These are phyloP conservation scores for Skeletonema menzelii DNA, from an alignment of 108 stramenopile species.

Conservation along the genomic window DNA sequence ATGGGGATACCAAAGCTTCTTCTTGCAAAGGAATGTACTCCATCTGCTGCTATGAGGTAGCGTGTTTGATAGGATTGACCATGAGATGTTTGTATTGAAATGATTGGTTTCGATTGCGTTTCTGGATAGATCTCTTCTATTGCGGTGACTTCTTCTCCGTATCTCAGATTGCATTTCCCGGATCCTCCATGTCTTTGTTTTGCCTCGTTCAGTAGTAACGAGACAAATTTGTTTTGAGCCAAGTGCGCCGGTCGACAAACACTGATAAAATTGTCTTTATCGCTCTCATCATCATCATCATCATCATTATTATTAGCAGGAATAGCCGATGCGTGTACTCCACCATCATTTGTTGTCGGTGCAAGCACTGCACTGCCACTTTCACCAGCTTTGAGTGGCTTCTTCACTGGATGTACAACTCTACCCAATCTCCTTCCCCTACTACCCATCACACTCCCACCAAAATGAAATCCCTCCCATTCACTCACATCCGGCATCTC, in stretches of 20 bases:
- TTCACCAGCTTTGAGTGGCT: slow-evolving; percentile 38
- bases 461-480: slow-evolving; percentile 79
- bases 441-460: slow-evolving; percentile 45
- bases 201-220: slow-evolving; percentile 56
- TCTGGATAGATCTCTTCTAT: slow-evolving; percentile 9
- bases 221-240: slow-evolving; percentile 64
- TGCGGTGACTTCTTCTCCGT: slow-evolving; percentile 15
- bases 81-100: slow-evolving; percentile 26
- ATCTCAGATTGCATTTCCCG: slow-evolving; percentile 3
- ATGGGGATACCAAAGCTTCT: slow-evolving; percentile 46
- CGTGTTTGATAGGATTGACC: slow-evolving; percentile 21
- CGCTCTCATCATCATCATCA: neutral
- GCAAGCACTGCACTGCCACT: slow-evolving; percentile 62
- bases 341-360: neutral
- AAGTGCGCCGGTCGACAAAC: slow-evolving; percentile 49
- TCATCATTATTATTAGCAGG: neutral
- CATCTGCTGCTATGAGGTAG: slow-evolving; percentile 87
- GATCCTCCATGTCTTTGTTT: slow-evolving; percentile 8
- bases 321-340: neutral
- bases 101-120: neutral
- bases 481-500: slow-evolving; percentile 67
- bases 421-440: slow-evolving; percentile 48
- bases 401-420: slow-evolving; percentile 73
- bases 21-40: slow-evolving; percentile 74
- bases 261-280: slow-evolving; percentile 16